These are phyloP conservation scores for Ustilago nuda DNA, from an alignment of 1,284 basidiomycete genomes.

Conservation along the genomic window DNA sequence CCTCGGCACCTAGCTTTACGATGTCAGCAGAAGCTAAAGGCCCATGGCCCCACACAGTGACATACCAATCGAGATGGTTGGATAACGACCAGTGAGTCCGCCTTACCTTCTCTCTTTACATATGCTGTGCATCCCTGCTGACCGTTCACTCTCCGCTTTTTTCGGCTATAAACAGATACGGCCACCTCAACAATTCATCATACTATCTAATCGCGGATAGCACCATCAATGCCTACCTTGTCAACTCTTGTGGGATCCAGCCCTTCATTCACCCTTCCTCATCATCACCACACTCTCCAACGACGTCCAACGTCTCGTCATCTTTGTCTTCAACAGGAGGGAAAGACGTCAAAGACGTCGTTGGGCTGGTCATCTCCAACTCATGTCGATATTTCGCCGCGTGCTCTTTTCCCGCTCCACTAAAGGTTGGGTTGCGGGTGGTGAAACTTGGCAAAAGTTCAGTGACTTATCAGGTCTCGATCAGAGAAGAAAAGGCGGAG, in stretches of 20 bases:
- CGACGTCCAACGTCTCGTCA: not conserved
- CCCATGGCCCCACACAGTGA: conserved; percentile 31
- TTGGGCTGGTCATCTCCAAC: conserved; percentile 52
- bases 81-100: conserved; percentile 55
- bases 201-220: conserved; percentile 54
- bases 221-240: conserved; percentile 53
- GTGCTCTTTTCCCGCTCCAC: conserved; percentile 45
- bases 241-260: conserved; percentile 44
- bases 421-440: conserved; percentile 35
- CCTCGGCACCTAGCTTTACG: not conserved
- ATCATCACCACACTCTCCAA: not conserved
- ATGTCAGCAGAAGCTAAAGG: conserved; percentile 34
- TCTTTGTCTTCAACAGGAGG: conserved; percentile 5
- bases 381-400: conserved; percentile 52
- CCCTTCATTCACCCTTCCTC: conserved; percentile 33
- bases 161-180: conserved; percentile 30
- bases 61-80: conserved; percentile 52
- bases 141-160: not conserved
- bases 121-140: not conserved
- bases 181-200: conserved; percentile 56
- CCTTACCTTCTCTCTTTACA: not conserved
- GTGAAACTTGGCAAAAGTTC: conserved; percentile 43
- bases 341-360: conserved; percentile 18
- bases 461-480: conserved; percentile 51
- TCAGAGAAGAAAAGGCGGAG: conserved; percentile 16